Base-by-base conservation (phyloP, 2,329 filamentous ascomycete genomes). In the Biscogniauxia sp. region DNA sequence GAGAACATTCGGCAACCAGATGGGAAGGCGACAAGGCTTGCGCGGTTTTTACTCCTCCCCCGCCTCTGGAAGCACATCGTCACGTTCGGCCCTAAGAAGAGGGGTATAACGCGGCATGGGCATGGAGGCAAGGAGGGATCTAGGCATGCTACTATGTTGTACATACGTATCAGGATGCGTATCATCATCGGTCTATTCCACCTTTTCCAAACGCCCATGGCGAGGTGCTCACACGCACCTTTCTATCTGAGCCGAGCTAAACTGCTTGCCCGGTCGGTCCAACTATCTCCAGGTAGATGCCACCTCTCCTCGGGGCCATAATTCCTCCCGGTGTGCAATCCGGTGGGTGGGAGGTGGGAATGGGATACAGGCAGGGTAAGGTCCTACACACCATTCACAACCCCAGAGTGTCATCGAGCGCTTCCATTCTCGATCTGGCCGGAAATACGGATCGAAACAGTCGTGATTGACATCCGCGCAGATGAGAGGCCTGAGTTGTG, bases 391-490 rank as follows among this genome's bases (percentile, higher is more conserved):
- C 65, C 63, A 63, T 62, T 59, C 55, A 41, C 49, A 20, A 51
- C 53, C 50, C n/a, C 56, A 66, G 68, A 61, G 68, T 71, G 60
- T 53, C 69, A 70, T 67, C 55, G 65, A 65, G 69, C 69, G 69
- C 69, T 71, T 71, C 61, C 58, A 61, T 64, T 61, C 9, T 63
- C 64, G 37, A 45, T 45, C 15, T n/a, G 13, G 37, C 37, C 37
- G 37, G 56, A 61, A 62, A 59, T 58, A 54, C 28, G 54, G 57
- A 62, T 55, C 56, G 59, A 55, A 37, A 45, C 32, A 20, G n/a
- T 20, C 3, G 37, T 37, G 17, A 23, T 60, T 61, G 32, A 56
- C 55, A 54, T 62, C 51, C 59, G 50, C 32, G 56, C 60, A 63
- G 51, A 61, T 57, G 53, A 56, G 57, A 55, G 54, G 51, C 54